Conservation (phyloP, 1,284 basidiomycete species). For the Rugosomyces carneus region DNA sequence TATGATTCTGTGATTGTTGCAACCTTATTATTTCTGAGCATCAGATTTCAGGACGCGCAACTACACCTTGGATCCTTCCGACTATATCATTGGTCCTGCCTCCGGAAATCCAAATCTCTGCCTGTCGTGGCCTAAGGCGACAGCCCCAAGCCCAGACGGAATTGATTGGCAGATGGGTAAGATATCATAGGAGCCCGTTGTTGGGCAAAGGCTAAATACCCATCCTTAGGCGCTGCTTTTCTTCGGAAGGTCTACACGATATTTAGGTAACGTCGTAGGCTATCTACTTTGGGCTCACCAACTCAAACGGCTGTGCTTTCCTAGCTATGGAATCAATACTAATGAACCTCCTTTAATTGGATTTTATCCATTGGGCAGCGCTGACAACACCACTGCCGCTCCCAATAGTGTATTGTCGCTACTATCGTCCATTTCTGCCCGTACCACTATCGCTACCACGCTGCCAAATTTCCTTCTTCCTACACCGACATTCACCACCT, state of each 20-base stretch:
- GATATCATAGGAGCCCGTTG: neutral
- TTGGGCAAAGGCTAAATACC: conserved; percentile 1
- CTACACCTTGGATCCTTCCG: conserved; percentile 69
- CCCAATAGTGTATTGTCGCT: conserved; percentile 42
- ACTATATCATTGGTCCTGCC: conserved; percentile 78
- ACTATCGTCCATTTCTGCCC: conserved; percentile 54
- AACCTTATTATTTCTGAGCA: neutral
- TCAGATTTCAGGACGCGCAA: conserved; percentile 40
- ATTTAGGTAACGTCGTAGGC: conserved; percentile 50
- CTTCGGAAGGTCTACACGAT: conserved; percentile 78
- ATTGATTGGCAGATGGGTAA: conserved; percentile 83
- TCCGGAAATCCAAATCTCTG: conserved; percentile 64
- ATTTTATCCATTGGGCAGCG: conserved; percentile 53
- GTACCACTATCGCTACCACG: conserved; percentile 51
- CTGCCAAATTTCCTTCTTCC: conserved; percentile 73
- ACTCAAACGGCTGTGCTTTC: conserved; percentile 1
- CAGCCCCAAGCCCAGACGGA: conserved; percentile 63
- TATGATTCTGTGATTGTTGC: conserved; percentile 2
- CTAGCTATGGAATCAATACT: conserved; percentile 64
- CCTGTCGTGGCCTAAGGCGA: conserved; percentile 76
- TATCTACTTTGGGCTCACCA: neutral
- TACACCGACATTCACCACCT: conserved; percentile 60
- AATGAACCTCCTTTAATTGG: conserved; percentile 73
- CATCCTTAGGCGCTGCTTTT: conserved; percentile 59
- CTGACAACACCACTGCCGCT: conserved; percentile 35